phyloP scores from a whole-genome alignment of 1,139 yeast species.

The Diutina ranongensis region DNA sequence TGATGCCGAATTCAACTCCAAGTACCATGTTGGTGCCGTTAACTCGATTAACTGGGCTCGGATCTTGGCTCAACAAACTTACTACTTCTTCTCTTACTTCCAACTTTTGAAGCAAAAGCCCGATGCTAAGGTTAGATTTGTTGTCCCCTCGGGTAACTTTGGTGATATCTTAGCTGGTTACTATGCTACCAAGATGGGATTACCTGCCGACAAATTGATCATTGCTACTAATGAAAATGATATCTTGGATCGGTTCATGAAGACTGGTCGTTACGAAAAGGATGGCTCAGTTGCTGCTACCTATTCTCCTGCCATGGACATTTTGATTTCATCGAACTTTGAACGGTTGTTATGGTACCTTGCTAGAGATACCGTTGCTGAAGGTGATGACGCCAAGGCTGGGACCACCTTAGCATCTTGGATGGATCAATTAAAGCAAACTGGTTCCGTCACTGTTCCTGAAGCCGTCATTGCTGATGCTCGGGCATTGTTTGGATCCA shows the following conservation, averaged over 20 bases:
- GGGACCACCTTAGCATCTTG: slow-evolving; percentile 61
- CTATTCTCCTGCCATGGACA: slow-evolving; percentile 97
- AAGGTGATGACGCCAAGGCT: slow-evolving; percentile 51
- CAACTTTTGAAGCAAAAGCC: slow-evolving; percentile 37
- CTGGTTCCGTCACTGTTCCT: slow-evolving; percentile 70
- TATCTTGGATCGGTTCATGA: slow-evolving; percentile 84
- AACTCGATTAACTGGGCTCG: slow-evolving; percentile 99
- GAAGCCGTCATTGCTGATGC: slow-evolving; percentile 56
- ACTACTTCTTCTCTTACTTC: slow-evolving; percentile 88
- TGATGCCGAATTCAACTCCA: slow-evolving; percentile 74
- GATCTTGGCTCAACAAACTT: slow-evolving; percentile 93
- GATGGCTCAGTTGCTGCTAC: slow-evolving; percentile 65
- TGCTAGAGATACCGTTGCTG: slow-evolving; percentile 55
- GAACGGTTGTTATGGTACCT: slow-evolving; percentile 95
- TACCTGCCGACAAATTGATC: slow-evolving; percentile 75
- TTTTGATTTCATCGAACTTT: slow-evolving; percentile 85
- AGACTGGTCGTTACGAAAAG: slow-evolving; percentile 74
- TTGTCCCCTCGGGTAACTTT: slow-evolving; percentile 96
- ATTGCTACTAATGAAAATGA: slow-evolving; percentile 96
- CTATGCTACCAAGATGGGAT: slow-evolving; percentile 90
- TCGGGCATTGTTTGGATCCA: slow-evolving; percentile 58
- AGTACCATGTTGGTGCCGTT: slow-evolving; percentile 93
- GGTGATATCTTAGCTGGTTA: slow-evolving; percentile 97
- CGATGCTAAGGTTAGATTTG: slow-evolving; percentile 50
- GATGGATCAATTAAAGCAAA: slow-evolving; percentile 68